A percentile compares a stretch with the other conserved stretches of the same genome.
phyloP scores from a whole-genome alignment of 257 asterid species.

The Penstemon eatonii region DNA sequence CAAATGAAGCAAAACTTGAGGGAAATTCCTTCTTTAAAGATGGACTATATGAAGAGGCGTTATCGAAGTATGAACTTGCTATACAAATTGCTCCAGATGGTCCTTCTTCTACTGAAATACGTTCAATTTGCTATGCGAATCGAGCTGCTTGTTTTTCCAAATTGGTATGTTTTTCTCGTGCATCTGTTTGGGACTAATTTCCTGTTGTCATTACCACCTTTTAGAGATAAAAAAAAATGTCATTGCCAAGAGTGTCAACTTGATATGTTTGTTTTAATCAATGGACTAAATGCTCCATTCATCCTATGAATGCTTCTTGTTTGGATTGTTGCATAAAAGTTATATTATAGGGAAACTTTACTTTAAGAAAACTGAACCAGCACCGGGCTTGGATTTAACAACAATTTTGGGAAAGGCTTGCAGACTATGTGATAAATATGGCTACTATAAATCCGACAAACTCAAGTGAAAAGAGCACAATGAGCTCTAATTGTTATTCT shows the following conservation, averaged over 20 bases:
- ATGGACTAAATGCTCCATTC: background rate
- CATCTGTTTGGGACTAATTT: background rate
- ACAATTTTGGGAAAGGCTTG: too few relatives aligned
- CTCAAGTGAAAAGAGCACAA: background rate
- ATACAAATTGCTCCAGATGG: constrained; percentile 60
- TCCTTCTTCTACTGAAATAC: constrained; percentile 60
- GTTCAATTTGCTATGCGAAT: constrained; percentile 82
- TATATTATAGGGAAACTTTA: too few relatives aligned
- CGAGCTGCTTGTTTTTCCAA: constrained; percentile 88
- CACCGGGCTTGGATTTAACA: too few relatives aligned
- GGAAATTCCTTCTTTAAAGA: constrained; percentile 75
- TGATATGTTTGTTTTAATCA: background rate
- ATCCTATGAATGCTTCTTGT: background rate
- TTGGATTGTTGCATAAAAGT: background rate
- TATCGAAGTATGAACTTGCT: constrained; percentile 74
- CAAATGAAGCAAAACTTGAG: constrained; percentile 70
- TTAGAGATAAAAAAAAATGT: background rate
- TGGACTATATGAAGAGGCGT: constrained; percentile 72
- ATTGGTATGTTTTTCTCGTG: constrained; percentile 52
- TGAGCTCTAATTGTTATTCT: background rate
- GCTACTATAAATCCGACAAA: too few relatives aligned
- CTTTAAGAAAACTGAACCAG: too few relatives aligned
- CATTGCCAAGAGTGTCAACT: background rate
- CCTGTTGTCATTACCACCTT: background rate
- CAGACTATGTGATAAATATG: too few relatives aligned